A percentile compares a stretch with the other conserved stretches of the same genome.
phyloP scores from a whole-genome alignment of 2,329 filamentous ascomycete genomes.

The Colletotrichum cereale region DNA sequence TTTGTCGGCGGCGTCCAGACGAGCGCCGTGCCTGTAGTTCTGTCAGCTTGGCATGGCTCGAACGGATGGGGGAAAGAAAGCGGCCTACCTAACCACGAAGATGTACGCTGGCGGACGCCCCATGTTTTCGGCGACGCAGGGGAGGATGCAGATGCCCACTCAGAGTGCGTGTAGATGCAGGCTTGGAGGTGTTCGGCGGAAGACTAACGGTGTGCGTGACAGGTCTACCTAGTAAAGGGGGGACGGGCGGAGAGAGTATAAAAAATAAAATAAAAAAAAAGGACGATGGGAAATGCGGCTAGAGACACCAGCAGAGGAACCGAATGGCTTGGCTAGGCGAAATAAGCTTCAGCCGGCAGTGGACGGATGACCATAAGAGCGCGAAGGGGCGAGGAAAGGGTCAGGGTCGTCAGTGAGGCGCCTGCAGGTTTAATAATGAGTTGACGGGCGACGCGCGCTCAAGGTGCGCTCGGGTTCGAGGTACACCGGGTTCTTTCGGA shows the following conservation, averaged over 20 bases:
- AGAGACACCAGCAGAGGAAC: conserved; percentile 18
- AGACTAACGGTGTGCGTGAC: conserved; percentile 19
- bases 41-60: conserved; percentile 12
- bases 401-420: conserved; percentile 1
- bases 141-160: conserved; percentile 7
- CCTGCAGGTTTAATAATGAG: background rate
- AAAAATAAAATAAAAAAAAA: conserved; percentile 3
- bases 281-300: conserved; percentile 18
- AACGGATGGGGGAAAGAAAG: background rate
- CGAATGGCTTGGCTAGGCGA: conserved; percentile 32
- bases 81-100: conserved; percentile 58
- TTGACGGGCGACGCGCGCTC: background rate
- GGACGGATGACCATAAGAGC: conserved; percentile 25
- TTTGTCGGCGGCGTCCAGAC: conserved; percentile 94
- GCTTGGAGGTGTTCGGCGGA: conserved; percentile 10
- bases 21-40: conserved; percentile 80
- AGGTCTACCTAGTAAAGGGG: conserved; percentile 11
- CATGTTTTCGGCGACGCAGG: conserved; percentile 48
- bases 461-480: background rate
- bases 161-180: conserved; percentile 5
- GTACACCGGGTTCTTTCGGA: background rate
- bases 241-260: conserved; percentile 25
- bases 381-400: conserved; percentile 27
- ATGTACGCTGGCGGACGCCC: conserved; percentile 57
- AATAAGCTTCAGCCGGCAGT: conserved; percentile 37